phyloP scores from a whole-genome alignment of 768 basidiomycete species.

The Rhodotorula paludigena region DNA sequence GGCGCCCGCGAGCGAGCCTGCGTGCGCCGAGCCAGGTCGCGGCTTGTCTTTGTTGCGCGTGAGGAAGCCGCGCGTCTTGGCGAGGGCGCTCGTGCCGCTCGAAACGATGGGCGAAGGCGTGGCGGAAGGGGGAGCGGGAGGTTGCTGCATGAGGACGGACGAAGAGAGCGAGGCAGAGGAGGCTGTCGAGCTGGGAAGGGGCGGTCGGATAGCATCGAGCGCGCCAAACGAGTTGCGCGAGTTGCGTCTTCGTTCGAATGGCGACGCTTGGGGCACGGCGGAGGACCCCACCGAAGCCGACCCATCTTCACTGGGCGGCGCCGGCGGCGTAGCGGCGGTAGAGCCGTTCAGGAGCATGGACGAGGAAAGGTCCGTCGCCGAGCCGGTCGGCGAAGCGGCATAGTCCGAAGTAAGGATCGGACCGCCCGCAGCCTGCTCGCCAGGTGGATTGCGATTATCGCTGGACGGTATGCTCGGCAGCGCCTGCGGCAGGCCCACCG shows the following conservation, averaged over 20 bases:
- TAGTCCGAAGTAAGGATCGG: too few species aligned
- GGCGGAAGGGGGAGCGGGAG: neutral
- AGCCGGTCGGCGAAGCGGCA: neutral
- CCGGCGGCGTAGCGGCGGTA: neutral
- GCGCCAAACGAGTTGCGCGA: constrained; percentile 3
- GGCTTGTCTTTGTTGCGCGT: neutral
- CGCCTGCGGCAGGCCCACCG: neutral
- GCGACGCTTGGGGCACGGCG: neutral
- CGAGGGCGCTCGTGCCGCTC: constrained; percentile 19
- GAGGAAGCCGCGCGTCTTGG: constrained; percentile 10
- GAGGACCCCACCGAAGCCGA: constrained; percentile 3
- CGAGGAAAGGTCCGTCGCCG: neutral
- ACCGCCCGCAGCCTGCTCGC: neutral
- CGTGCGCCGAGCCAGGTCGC: neutral
- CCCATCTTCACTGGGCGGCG: constrained; percentile 23
- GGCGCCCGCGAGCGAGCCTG: neutral
- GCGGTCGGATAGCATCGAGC: neutral
- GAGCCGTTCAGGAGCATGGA: neutral
- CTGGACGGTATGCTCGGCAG: neutral
- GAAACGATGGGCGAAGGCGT: neutral
- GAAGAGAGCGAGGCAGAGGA: constrained; percentile 4
- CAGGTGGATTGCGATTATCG: neutral
- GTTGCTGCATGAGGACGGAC: constrained; percentile 7
- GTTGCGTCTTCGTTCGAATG: neutral
- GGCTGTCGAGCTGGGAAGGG: neutral